Evolutionary conservation across 1,139 yeast species (phyloP), one percentile per base, ranked within the genome.

Genomic region (Blastobotrys malaysiensis): DNA sequence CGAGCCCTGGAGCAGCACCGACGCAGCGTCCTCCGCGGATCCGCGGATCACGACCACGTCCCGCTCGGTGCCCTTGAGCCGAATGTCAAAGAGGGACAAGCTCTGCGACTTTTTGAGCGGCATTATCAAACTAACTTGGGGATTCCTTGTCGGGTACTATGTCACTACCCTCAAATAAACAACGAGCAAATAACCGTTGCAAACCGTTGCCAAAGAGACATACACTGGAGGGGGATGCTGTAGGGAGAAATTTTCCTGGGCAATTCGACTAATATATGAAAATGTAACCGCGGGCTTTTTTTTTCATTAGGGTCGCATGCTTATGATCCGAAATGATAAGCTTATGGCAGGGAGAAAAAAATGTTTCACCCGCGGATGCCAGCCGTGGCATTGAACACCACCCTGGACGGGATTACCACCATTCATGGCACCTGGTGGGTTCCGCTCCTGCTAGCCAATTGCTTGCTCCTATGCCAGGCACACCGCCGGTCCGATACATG

Each of bases 31-130:
- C 48, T 79, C 78, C 1, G 86, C 81, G 1, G 82, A 65, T 1
- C 99, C 99, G 63, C 91, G 85, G 43, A 93, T 70, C 3, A 93
- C 81, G 18, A 93, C 72, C 6, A 90, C 95, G 65, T 90, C 96
- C 60, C 84, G 86, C 49, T 88, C 95, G 22, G 61, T 48, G 11
- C 64, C 59, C 21, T 61, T 56, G 46, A 63, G 55, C 50, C 66
- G 59, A 44, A 66, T 64, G 52, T 67, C 70, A 49, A 66, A 65
- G n/a, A 61, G 59, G 14, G 69, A 61, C 48, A 44, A 44, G 46
- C 51, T 44, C 18, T 48, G 51, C 16, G 44, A 24, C 22, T 50
- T 46, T 45, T 48, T 52, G 48, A 52, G 18, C n/a, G 46, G 46
- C 54, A 52, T 51, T 19, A 16, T 43, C 7, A 31, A n/a, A 11